Base-by-base conservation (phyloP, 306 rosid genomes). In the Clitoria ternatea region DNA sequence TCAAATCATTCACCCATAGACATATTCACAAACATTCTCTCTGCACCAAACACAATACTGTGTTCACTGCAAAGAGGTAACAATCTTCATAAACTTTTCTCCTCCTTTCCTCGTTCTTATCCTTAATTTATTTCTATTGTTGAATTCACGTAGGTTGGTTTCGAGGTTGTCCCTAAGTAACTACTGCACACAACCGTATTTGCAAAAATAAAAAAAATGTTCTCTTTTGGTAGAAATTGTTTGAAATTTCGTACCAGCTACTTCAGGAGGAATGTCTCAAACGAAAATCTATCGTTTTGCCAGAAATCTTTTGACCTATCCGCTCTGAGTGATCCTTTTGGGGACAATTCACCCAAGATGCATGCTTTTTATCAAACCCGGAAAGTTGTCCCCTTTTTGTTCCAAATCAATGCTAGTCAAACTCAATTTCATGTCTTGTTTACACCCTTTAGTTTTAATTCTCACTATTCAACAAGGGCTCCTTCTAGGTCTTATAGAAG, bases 401-500 rank as follows among this genome's bases (percentile, higher is more conserved):
- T 47, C 68, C 54, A 43, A 56, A 45, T 55, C 26, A 14, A 50
- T 76, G 74, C 77, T 43, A 71, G n/a, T 56, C 1, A 59, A 43
- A 8, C 19, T 72, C 79, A 64, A 42, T 57, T 74, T 63, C 39
- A 43, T 6, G 10, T 53, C 45, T 11, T 17, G 20, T 68, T 7
- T 62, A 76, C 59, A 67, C 37, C 33, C 14, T 18, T 80, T n/a
- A n/a, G n/a, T n/a, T n/a, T n/a, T 59, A 53, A 29, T 75, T 74
- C 66, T 14, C 82, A 43, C 18, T 87, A 84, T 85, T 87, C 98
- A 44, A 87, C 83, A 7, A 76, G 60, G 62, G 77, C 85, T 43
- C 85, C 85, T 14, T 87, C 88, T 0, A 84, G 98, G 65, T 84
- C 98, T 33, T 89, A 72, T 17, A 32, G 88, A 66, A 94, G 77